Evolutionary conservation across 768 basidiomycete genomes (phyloP), one percentile per base, ranked within the genome.

Genomic region (Trametes gibbosa): DNA sequence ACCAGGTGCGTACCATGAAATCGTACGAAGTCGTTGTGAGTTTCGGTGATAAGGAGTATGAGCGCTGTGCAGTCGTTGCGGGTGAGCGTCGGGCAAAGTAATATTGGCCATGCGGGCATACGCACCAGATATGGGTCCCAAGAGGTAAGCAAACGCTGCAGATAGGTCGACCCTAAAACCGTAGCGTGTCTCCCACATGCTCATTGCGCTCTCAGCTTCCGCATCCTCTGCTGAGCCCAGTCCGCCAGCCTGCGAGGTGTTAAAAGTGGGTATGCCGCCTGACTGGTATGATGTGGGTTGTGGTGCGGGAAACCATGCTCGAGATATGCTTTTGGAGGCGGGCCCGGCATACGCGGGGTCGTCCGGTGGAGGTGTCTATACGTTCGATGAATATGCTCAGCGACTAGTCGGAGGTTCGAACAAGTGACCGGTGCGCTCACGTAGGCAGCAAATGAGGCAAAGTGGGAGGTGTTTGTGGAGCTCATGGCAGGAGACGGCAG

Each of bases 101-200:
- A 14, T 48, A 19, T 3, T 4, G 29, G 29, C 10, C 29, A 10
- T 32, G 29, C 29, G 29, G 29, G 43, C 6, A 27, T 1, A 68
- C 84, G 55, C 64, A 91, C 90, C 90, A 53, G 87, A 84, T 21
- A 90, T 67, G 0, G 87, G 90, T 7, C 90, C 90, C 0, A 88
- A 71, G 0, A 89, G 35, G 69, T 91, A 91, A 4, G 84, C 80
- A 49, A 77, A 75, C 5, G 85, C 85, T 16, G 87, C 83, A 55
- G 87, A 73, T 23, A 87, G 50, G 69, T 92, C 87, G 13, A 90
- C 82, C 62, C 88, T 79, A 76, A 82, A 75, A 13, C 84, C 83
- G 65, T 82, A 81, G 25, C 84, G 75, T 14, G 87, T 89, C 76
- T 87, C 85, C 89, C 88, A 90, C 60, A 78, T 80, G 63, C 83